Conservation (phyloP, 2,329 filamentous ascomycete species). For the Trichoderma sp. region DNA sequence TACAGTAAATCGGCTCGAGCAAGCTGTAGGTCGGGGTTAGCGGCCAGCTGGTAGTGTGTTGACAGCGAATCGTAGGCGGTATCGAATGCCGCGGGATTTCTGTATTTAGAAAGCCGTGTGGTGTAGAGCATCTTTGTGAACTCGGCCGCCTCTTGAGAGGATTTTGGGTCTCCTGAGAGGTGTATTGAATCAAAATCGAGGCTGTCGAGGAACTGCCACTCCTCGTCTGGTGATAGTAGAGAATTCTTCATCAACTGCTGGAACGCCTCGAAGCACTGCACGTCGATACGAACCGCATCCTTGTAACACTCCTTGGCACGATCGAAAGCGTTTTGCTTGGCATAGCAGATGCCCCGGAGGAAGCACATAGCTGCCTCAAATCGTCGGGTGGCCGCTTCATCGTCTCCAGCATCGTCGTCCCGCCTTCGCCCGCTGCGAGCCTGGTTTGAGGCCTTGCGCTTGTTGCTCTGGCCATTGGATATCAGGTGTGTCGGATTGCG, state of each 20-base stretch:
- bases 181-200: constrained; percentile 86
- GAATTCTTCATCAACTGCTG: constrained; percentile 98
- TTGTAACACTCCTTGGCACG: constrained; percentile 98
- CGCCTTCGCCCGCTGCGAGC: constrained; percentile 37
- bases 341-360: constrained; percentile 87
- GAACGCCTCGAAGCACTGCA: constrained; percentile 97
- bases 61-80: constrained; percentile 87
- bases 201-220: constrained; percentile 85
- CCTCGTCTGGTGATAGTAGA: constrained; percentile 84
- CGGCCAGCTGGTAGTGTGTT: constrained; percentile 84
- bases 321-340: constrained; percentile 96
- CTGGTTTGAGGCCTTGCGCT: constrained; percentile 38
- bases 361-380: constrained; percentile 99
- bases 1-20: constrained; percentile 89
- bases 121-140: constrained; percentile 97
- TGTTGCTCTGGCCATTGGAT: constrained; percentile 49
- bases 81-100: constrained; percentile 79
- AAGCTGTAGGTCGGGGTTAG: constrained; percentile 87
- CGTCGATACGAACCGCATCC: constrained; percentile 92
- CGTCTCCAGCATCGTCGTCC: constrained; percentile 51
- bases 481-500: constrained; percentile 92
- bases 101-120: constrained; percentile 92
- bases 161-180: constrained; percentile 62
- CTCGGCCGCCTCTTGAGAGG: constrained; percentile 75
- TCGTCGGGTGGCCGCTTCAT: constrained; percentile 73